Evolutionary conservation across 140 eudicot genomes (phyloP), one percentile per base, ranked within the genome.

Genomic region (Ambrosia hybrid): DNA sequence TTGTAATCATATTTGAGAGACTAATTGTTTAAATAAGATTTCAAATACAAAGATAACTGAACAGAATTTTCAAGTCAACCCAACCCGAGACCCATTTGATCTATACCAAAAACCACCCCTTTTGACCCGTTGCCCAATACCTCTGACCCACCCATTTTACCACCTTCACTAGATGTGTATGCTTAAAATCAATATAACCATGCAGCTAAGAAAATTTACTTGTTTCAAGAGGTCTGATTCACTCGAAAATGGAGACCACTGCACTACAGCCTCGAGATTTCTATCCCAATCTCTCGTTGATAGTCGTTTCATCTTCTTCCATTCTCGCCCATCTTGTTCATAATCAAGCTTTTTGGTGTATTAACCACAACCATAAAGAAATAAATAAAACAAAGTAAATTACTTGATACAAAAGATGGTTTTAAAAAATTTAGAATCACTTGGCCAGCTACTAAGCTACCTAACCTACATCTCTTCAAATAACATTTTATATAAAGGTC

Each of bases 201-300:
- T 57, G 41, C 57, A 30, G 37, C 15, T 45, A 76, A 69, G 38
- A 57, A 64, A 51, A 4, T 3, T 58, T 72, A 89, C 96, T 88
- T 92, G 98, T 77, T 76, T 78, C 64, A 87, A 85, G 71, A 92
- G 96, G 63, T 89, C 95, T 9, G 83, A 75, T 83, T 89, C 98
- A 81, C 85, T 89, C 76, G 92, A 85, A 74, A 85, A 92, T 13
- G 98, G 96, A 63, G 98, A 92, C 98, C 98, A 92, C 49, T 85
- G 82, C 48, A 87, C 76, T 5, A 92, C 76, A 9, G 95, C 87
- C 59, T 89, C 92, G 0, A 89, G 57, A 72, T 92, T 92, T 63
- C 12, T 83, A 49, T 82, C 53, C 95, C 96, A 89, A 73, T 92
- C 95, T 81, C 45, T 73, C 56, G 70, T 73, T 16, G 95, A 83